Evolutionary conservation across 768 basidiomycete species (phyloP).

Genomic region (Candolleomyces aberdarensis): DNA sequence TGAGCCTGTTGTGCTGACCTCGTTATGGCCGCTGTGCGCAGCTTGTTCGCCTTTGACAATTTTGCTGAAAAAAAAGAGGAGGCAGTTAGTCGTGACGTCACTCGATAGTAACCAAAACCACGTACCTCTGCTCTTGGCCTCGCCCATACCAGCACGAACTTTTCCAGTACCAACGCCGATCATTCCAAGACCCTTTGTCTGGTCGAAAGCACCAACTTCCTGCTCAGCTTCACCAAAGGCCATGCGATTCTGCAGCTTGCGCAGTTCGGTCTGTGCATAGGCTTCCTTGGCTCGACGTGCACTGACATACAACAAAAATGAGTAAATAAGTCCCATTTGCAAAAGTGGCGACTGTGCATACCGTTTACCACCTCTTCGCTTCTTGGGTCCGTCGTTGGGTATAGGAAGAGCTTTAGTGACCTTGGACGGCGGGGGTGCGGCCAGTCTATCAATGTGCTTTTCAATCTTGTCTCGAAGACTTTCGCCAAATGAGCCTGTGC

Average conservation of each 20-base stretch:
- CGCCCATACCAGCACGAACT: slow-evolving; percentile 83
- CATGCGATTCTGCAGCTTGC: slow-evolving; percentile 97
- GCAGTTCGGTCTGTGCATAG: slow-evolving; percentile 93
- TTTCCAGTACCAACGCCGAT: slow-evolving; percentile 85
- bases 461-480: slow-evolving; percentile 85
- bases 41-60: slow-evolving; percentile 90
- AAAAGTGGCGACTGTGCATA: slow-evolving; percentile 27
- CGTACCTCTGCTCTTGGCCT: slow-evolving; percentile 88
- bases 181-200: slow-evolving; percentile 99
- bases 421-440: slow-evolving; percentile 93
- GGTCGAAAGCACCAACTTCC: slow-evolving; percentile 94
- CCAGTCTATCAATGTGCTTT: slow-evolving; percentile 85
- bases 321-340: not conserved
- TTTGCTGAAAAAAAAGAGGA: slow-evolving; percentile 59
- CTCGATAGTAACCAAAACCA: slow-evolving; percentile 3
- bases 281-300: slow-evolving; percentile 99
- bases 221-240: slow-evolving; percentile 93
- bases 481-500: slow-evolving; percentile 73
- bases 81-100: not conserved
- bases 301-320: slow-evolving; percentile 34
- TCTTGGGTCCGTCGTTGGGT: slow-evolving; percentile 94
- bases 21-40: slow-evolving; percentile 82
- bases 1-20: slow-evolving; percentile 63
- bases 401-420: slow-evolving; percentile 90
- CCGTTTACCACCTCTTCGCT: slow-evolving; percentile 94